Evolutionary conservation across 352 stramenopile genomes (phyloP).

Genomic region (Thalassiosira livingstoniorum): DNA sequence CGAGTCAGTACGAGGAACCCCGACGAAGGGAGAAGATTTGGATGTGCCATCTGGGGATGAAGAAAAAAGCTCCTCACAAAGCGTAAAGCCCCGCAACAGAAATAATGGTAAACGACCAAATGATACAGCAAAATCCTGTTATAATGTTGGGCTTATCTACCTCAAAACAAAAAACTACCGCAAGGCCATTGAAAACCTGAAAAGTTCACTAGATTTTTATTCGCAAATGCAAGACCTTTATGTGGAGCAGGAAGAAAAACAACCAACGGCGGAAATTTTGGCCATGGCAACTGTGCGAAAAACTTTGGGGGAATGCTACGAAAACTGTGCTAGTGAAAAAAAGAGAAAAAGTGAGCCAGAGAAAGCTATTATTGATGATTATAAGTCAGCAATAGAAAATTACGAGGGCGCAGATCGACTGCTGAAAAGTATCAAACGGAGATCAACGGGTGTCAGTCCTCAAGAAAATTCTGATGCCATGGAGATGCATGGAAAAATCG

Average conservation of each 20-base stretch:
- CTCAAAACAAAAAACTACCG: conserved; percentile 48
- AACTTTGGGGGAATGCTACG: conserved; percentile 53
- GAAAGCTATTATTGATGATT: conserved; percentile 36
- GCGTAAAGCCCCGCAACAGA: too few relatives aligned
- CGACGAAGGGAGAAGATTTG: too few relatives aligned
- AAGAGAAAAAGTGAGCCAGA: too few relatives aligned
- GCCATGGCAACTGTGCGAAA: conserved; percentile 37
- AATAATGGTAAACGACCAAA: too few relatives aligned
- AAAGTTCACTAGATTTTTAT: conserved; percentile 46
- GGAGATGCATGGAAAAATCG: conserved; percentile 38
- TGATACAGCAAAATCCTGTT: conserved; percentile 52
- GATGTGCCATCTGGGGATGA: too few relatives aligned
- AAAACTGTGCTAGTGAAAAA: too few relatives aligned
- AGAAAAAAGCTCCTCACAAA: too few relatives aligned
- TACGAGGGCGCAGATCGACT: conserved; percentile 40
- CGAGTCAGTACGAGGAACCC: too few relatives aligned
- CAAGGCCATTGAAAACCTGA: conserved; percentile 52
- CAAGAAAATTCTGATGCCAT: too few relatives aligned
- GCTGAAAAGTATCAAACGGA: conserved; percentile 29
- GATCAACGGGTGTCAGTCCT: conserved; percentile 28
- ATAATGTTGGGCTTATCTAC: conserved; percentile 55
- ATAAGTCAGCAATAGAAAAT: conserved; percentile 43
- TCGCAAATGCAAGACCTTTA: conserved; percentile 44
- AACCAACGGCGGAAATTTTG: conserved; percentile 32
- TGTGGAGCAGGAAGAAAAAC: conserved; percentile 27